Percentiles rank a stretch among this genome's conserved stretches.
Evolutionary conservation across 2,329 filamentous ascomycete species (phyloP).

Genomic region (Curvularia spicifera): DNA sequence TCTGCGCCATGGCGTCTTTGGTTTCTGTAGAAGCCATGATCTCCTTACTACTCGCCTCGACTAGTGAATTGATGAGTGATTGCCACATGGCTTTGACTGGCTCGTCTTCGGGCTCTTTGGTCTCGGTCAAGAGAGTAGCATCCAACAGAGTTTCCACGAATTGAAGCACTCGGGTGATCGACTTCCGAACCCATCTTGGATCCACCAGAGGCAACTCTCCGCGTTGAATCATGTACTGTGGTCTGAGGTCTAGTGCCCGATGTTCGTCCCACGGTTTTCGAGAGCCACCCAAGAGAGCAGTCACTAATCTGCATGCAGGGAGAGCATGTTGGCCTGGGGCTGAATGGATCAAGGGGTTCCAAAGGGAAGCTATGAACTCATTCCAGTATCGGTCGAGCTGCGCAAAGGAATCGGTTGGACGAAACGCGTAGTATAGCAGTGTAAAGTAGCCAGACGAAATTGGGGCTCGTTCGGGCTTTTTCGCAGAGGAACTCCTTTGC

Average conservation of each 20-base stretch:
- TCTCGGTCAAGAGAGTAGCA: constrained; percentile 55
- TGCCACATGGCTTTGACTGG: constrained; percentile 67
- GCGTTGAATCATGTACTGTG: constrained; percentile 54
- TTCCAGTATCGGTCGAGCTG: constrained; percentile 82
- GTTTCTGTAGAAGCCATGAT: constrained; percentile 87
- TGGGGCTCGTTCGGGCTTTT: constrained; percentile 66
- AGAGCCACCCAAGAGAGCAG: constrained; percentile 70
- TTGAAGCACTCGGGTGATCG: constrained; percentile 69
- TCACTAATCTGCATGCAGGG: constrained; percentile 67
- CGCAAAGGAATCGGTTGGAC: constrained; percentile 68
- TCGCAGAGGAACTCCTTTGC: constrained; percentile 63
- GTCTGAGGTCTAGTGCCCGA: constrained; percentile 66
- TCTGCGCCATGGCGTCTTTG: constrained; percentile 75
- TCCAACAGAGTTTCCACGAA: constrained; percentile 63
- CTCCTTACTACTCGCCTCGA: constrained; percentile 78
- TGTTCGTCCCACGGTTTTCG: constrained; percentile 75
- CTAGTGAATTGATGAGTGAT: constrained; percentile 66
- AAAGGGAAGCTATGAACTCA: constrained; percentile 69
- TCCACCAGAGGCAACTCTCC: constrained; percentile 87
- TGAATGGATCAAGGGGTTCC: constrained; percentile 50
- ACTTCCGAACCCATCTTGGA: constrained; percentile 83
- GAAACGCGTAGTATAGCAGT: constrained; percentile 58
- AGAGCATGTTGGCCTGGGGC: constrained; percentile 31
- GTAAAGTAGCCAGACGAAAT: constrained; percentile 75
- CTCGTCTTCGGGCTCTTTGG: constrained; percentile 45